These are phyloP conservation scores for Achaetomium macrosporum DNA, from an alignment of 2,329 filamentous ascomycete species.

Conservation along the genomic window DNA sequence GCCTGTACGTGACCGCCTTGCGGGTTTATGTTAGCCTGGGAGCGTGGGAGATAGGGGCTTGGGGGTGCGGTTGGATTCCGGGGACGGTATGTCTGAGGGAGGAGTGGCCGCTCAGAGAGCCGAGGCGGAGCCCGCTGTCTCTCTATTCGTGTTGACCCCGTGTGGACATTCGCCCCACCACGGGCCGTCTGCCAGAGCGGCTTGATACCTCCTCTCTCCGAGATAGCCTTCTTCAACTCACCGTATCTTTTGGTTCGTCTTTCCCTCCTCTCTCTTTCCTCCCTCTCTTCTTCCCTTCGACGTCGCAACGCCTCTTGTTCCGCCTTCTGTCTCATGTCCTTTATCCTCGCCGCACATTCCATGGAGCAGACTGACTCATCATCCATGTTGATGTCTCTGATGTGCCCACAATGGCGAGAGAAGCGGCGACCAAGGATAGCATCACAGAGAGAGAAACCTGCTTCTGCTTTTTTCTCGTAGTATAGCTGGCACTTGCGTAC, in stretches of 20 bases:
- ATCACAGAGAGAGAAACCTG: background rate
- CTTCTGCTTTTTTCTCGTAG: background rate
- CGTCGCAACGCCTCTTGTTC: conserved; percentile 1
- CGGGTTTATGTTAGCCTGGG: background rate
- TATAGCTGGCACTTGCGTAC: background rate
- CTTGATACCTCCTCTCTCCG: background rate
- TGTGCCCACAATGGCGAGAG: background rate
- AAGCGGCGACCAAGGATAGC: background rate
- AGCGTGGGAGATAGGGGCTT: background rate
- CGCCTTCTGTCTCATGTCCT: background rate
- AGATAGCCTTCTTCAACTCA: background rate
- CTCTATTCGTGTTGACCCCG: background rate
- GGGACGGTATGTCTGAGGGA: background rate
- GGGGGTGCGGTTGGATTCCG: too few species aligned
- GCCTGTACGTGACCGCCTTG: background rate
- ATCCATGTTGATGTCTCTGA: background rate
- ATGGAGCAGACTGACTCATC: background rate
- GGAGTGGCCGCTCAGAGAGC: background rate
- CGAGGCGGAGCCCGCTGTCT: background rate
- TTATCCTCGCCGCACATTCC: background rate
- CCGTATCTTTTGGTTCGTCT: background rate
- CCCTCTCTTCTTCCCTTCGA: background rate
- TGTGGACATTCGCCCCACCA: background rate
- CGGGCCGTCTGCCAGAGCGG: background rate
- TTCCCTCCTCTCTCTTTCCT: background rate